Evolutionary conservation across 257 asterid species (phyloP).

Genomic region (Fraxinus anomala): DNA sequence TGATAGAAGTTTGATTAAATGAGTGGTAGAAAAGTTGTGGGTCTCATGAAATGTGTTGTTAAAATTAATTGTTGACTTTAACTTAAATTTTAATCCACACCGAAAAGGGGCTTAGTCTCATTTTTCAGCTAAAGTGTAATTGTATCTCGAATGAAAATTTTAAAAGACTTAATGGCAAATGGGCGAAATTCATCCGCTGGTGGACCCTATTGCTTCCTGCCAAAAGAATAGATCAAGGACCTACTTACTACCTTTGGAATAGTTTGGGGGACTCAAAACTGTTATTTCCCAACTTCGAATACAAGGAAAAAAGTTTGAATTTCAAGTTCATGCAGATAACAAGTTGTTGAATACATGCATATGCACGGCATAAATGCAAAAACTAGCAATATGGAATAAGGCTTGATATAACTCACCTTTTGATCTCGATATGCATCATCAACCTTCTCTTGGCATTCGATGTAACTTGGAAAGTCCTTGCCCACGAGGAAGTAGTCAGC

Average conservation of each 20-base stretch:
- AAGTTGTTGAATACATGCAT: background rate
- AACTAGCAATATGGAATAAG: conserved; percentile 2
- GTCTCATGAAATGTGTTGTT: too few species aligned
- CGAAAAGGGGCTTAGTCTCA: too few species aligned
- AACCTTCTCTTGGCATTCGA: conserved; percentile 85
- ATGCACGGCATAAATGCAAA: background rate
- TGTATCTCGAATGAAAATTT: background rate
- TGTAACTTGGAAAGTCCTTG: conserved; percentile 85
- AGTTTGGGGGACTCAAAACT: background rate
- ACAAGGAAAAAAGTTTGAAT: too few species aligned
- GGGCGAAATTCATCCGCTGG: too few species aligned
- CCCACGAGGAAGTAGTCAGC: conserved; percentile 91
- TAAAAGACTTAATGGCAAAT: background rate
- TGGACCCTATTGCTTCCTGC: background rate
- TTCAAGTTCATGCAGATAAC: background rate
- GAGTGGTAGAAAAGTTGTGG: too few species aligned
- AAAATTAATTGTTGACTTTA: too few species aligned
- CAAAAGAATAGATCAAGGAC: background rate
- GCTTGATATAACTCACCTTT: conserved; percentile 39
- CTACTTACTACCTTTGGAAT: background rate
- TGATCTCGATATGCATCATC: conserved; percentile 76
- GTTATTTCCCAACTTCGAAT: background rate
- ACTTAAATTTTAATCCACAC: too few species aligned
- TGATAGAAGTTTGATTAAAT: too few species aligned
- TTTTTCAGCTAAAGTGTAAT: background rate